These are phyloP conservation scores for Chalara sp. DNA, from an alignment of 2,329 filamentous ascomycete genomes.

Conservation along the genomic window DNA sequence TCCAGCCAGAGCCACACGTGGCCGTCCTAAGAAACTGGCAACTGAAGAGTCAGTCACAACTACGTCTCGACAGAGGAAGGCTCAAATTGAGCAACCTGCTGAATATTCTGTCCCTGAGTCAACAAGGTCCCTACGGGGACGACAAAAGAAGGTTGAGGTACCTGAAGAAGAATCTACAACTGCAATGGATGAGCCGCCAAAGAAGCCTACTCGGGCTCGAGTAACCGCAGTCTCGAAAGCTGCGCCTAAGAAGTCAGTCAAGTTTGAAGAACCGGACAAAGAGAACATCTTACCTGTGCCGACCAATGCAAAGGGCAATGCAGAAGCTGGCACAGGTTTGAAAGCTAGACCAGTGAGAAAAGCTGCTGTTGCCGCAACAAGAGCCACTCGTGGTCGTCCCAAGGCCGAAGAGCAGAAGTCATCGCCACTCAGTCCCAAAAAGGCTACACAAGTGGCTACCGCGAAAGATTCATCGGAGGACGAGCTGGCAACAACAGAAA, in stretches of 20 bases:
- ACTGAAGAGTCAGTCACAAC: constrained; percentile 12
- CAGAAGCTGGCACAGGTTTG: constrained; percentile 31
- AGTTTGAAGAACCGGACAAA: constrained; percentile 55
- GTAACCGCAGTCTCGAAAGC: constrained; percentile 33
- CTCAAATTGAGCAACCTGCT: constrained; percentile 14
- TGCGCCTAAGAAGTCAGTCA: constrained; percentile 52
- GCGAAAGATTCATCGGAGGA: constrained; percentile 49
- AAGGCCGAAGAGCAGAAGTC: constrained; percentile 32
- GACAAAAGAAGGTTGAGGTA: constrained; percentile 21
- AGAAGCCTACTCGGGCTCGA: constrained; percentile 32
- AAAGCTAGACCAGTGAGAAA: constrained; percentile 44
- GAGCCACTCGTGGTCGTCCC: constrained; percentile 23
- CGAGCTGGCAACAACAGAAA: constrained; percentile 47
- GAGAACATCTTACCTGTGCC: constrained; percentile 48
- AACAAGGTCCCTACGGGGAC: constrained; percentile 17
- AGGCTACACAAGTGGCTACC: constrained; percentile 49
- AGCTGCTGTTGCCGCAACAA: constrained; percentile 25
- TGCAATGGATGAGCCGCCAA: constrained; percentile 28
- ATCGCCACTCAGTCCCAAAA: constrained; percentile 56
- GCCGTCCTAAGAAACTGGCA: constrained; percentile 36
- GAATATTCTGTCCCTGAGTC: constrained; percentile 6
- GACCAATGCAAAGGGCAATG: constrained; percentile 32
- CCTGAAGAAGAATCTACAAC: constrained; percentile 16
- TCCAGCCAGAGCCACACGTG: constrained; percentile 33
- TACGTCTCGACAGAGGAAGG: constrained; percentile 28